Evolutionary conservation across 139 green algal genomes (phyloP).

Genomic region (Parachlorella kessleri): DNA sequence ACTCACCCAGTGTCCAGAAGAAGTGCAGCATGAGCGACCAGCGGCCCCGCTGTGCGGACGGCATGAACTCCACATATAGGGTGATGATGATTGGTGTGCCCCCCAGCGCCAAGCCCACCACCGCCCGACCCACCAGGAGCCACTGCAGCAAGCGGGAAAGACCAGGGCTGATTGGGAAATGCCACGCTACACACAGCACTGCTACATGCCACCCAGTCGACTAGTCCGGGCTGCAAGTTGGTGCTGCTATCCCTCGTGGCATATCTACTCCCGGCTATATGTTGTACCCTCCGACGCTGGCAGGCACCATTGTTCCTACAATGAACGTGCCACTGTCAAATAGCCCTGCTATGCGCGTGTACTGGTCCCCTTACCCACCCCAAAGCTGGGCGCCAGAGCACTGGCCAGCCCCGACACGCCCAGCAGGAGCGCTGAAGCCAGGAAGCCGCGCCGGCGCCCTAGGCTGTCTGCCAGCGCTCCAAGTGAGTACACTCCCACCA

Average conservation of each 20-base stretch:
- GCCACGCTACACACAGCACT: too few relatives aligned
- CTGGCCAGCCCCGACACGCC: slow-evolving; percentile 53
- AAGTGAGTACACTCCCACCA: slow-evolving; percentile 68
- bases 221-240: too few relatives aligned
- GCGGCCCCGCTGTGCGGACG: slow-evolving; percentile 51
- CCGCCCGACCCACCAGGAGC: slow-evolving; percentile 45
- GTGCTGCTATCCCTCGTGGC: too few relatives aligned
- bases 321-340: too few relatives aligned
- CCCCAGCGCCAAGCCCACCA: slow-evolving; percentile 74
- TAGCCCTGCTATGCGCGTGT: too few relatives aligned
- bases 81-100: slow-evolving; percentile 72
- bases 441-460: slow-evolving; percentile 57
- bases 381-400: slow-evolving; percentile 61
- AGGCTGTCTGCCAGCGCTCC: slow-evolving; percentile 61
- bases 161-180: too few relatives aligned
- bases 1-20: slow-evolving; percentile 74
- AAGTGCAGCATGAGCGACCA: slow-evolving; percentile 67
- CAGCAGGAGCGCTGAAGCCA: slow-evolving; percentile 54
- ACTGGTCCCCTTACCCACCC: too few relatives aligned
- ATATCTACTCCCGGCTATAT: too few relatives aligned
- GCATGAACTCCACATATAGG: slow-evolving; percentile 75
- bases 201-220: too few relatives aligned
- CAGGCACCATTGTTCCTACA: too few relatives aligned
- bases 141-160: slow-evolving; percentile 18
- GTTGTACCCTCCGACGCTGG: too few relatives aligned